phyloP scores from a whole-genome alignment of 2,329 filamentous ascomycete species.

The Diaporthe helianthi region DNA sequence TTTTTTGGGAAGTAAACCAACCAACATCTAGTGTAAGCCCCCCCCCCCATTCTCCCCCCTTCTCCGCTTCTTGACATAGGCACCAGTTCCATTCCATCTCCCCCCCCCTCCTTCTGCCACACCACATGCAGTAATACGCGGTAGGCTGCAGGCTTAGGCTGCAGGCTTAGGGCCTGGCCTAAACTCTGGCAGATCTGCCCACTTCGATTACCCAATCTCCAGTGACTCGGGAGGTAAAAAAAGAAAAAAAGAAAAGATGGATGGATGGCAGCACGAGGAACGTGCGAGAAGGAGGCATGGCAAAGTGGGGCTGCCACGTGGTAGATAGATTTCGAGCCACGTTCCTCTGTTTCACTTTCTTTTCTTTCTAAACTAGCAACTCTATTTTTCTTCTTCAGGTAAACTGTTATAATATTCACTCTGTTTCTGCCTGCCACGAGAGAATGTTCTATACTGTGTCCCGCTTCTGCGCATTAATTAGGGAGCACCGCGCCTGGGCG shows the following conservation, averaged over 20 bases:
- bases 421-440: not conserved
- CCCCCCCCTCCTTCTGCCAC: not conserved
- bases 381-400: not conserved
- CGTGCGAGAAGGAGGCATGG: constrained; percentile 30
- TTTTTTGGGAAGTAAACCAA: no score
- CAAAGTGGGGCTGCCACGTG: constrained; percentile 36
- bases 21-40: not conserved
- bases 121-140: not conserved
- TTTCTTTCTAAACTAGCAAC: no score
- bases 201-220: constrained; percentile 21
- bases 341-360: constrained; percentile 17
- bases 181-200: constrained; percentile 4
- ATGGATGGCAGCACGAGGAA: constrained; percentile 13
- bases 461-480: not conserved
- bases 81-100: not conserved
- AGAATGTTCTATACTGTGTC: not conserved
- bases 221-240: constrained; percentile 5
- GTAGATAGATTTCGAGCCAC: constrained; percentile 26
- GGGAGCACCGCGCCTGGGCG: no score
- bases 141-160: not conserved
- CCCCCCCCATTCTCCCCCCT: not conserved
- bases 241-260: constrained; percentile 2
- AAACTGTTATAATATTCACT: no score
- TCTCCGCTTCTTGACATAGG: not conserved
- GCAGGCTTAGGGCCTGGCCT: not conserved